Percentiles rank a stretch among this genome's conserved stretches.
Conservation (phyloP, 169 alveolate genomes). For the Plasmodium falciparum region DNA sequence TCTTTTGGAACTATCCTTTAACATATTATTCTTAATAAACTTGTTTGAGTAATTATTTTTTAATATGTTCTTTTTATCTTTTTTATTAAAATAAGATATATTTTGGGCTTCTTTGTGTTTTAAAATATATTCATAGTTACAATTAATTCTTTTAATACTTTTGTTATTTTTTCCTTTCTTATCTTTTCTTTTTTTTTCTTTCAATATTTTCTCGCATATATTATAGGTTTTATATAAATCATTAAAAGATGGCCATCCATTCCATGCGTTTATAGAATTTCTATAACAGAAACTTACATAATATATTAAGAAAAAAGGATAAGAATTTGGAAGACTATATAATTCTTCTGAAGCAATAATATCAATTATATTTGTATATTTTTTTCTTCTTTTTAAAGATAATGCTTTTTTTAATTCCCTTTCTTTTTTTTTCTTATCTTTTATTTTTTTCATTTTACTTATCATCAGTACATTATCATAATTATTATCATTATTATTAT, state of each 20-base stretch:
- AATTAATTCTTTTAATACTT: constrained; percentile 2
- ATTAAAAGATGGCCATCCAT: constrained; percentile 32
- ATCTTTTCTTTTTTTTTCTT: constrained; percentile 13
- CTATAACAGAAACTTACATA: constrained; percentile 39
- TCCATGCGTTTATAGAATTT: constrained; percentile 34
- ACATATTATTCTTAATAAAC: no score
- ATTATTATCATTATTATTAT: no score
- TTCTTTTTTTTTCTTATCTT: not conserved
- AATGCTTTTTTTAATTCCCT: not conserved
- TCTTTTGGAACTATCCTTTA: no score
- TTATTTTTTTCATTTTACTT: not conserved
- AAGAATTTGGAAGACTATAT: constrained; percentile 8
- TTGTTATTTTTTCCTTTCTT: constrained; percentile 5
- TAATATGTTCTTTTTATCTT: not conserved
- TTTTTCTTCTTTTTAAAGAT: not conserved
- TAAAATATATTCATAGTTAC: constrained; percentile 34
- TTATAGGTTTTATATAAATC: not conserved
- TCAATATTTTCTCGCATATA: not conserved
- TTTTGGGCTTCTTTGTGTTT: no score
- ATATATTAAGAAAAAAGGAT: constrained; percentile 30
- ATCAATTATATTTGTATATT: not conserved
- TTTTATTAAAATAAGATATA: no score
- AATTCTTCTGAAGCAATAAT: not conserved
- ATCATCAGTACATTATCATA: not conserved
- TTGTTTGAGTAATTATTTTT: not conserved